phyloP scores from a whole-genome alignment of 495 filamentous ascomycete genomes.

The Aspergillus biplanus region DNA sequence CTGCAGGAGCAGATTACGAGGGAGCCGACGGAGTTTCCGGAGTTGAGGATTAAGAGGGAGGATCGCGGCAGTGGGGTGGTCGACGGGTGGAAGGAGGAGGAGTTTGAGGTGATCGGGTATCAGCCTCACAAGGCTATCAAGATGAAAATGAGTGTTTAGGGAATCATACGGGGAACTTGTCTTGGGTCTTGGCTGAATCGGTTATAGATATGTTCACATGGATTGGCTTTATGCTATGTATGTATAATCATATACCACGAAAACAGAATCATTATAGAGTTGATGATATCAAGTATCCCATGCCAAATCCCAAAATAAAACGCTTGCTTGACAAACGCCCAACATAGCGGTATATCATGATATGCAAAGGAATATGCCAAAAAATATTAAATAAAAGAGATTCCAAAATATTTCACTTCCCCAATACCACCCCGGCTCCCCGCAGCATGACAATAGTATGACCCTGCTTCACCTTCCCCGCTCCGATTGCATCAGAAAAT shows the following conservation, averaged over 20 bases:
- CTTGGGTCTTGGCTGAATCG: slow-evolving; percentile 5
- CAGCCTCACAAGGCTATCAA: slow-evolving; percentile 85
- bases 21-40: slow-evolving; percentile 82
- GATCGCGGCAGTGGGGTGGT: slow-evolving; percentile 60
- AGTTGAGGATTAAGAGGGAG: slow-evolving; percentile 67
- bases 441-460: slow-evolving; percentile 89
- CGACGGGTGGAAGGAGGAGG: slow-evolving; percentile 86
- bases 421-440: slow-evolving; percentile 70
- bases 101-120: slow-evolving; percentile 88
- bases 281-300: background rate
- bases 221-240: slow-evolving; percentile 21
- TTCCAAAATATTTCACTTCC: slow-evolving; percentile 28
- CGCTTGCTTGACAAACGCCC: background rate
- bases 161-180: background rate
- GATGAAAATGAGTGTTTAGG: slow-evolving; percentile 96
- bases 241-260: background rate
- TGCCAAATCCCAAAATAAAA: background rate
- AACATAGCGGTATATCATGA: slow-evolving; percentile 10
- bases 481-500: slow-evolving; percentile 74
- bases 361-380: slow-evolving; percentile 8
- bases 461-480: slow-evolving; percentile 71
- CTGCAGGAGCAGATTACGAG: slow-evolving; percentile 77
- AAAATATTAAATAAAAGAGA: slow-evolving; percentile 5
- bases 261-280: background rate
- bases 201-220: slow-evolving; percentile 23